These are phyloP conservation scores for Cystobasidium pallidum DNA, from an alignment of 1,284 basidiomycete genomes.

Conservation along the genomic window DNA sequence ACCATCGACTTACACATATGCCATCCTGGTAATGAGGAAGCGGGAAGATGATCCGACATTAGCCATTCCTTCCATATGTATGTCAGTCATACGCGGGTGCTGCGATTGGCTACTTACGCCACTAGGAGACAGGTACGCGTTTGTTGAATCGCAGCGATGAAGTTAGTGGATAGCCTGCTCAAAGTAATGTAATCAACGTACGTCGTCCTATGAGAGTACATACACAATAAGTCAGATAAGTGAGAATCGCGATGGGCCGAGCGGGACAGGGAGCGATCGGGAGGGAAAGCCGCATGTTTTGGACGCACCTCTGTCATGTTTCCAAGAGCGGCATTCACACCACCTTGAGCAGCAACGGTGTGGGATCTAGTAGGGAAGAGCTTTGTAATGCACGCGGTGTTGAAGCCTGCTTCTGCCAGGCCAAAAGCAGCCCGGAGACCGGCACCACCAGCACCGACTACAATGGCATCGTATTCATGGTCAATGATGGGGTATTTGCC, in stretches of 20 bases:
- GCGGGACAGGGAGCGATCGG: neutral
- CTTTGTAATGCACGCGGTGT: slow-evolving; percentile 68
- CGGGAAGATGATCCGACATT: neutral
- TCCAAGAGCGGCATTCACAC: slow-evolving; percentile 98
- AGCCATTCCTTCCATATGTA: neutral
- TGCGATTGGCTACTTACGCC: slow-evolving; percentile 43
- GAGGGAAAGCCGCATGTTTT: neutral
- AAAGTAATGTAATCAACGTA: neutral
- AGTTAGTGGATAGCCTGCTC: neutral
- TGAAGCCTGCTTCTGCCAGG: slow-evolving; percentile 96
- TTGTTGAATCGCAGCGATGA: neutral
- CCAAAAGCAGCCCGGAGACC: slow-evolving; percentile 98
- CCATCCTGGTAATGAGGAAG: slow-evolving; percentile 65
- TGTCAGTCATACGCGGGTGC: neutral
- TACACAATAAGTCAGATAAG: slow-evolving; percentile 1
- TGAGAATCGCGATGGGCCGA: neutral
- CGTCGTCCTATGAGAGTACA: slow-evolving; percentile 2
- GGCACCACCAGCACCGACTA: slow-evolving; percentile 96
- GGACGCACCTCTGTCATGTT: slow-evolving; percentile 86
- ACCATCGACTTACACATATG: slow-evolving; percentile 75
- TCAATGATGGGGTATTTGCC: slow-evolving; percentile 95
- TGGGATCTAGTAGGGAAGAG: slow-evolving; percentile 99
- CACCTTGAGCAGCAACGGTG: slow-evolving; percentile 98
- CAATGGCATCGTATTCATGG: slow-evolving; percentile 92
- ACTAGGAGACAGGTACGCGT: slow-evolving; percentile 16